Evolutionary conservation across 2,329 filamentous ascomycete species (phyloP), one percentile per base, ranked within the genome.

Genomic region (Cordyceps pruinosa): DNA sequence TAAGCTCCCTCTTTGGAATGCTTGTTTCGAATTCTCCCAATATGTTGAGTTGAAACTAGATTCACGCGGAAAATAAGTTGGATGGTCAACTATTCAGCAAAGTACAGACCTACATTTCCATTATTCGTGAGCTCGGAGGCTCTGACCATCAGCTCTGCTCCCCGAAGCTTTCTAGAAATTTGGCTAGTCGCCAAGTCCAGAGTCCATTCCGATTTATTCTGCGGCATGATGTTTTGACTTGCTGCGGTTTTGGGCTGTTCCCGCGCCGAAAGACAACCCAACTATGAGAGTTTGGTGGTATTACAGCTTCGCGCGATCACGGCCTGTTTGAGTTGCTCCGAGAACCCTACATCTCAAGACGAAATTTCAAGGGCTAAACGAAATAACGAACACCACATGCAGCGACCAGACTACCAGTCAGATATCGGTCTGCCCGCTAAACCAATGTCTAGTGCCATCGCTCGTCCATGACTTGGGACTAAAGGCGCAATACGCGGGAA

Each of bases 91-190:
- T 15, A n/a, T 26, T 15, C 2, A 32, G 17, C 49, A 30, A n/a
- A 15, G 3, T 10, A 10, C 7, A 5, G 10, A 41, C 49, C 4
- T 30, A 42, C 49, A 25, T 42, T 52, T 19, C 49, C 49, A 10
- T 52, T 52, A 19, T 42, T 42, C 17, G 35, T 30, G 32, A 52
- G 35, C 35, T 52, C 49, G 3, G 49, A 13, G 26, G 34, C 35
- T 23, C 49, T 28, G 34, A 52, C 49, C 5, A 52, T 41, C 15
- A 52, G 35, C 49, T 52, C 49, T 52, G 49, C 23, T 21, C 49
- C 49, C 23, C 35, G 34, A 1, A 52, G 49, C 6, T 23, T 28
- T 35, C 49, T 34, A 30, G 23, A 30, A 17, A 52, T 15, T 10
- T 28, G 8, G n/a, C 49, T 15, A 10, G 49, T 30, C 1, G 4